A percentile compares a stretch with the other conserved stretches of the same genome.
phyloP scores from a whole-genome alignment of 345 rosid genomes.

The Clausena lansium region DNA sequence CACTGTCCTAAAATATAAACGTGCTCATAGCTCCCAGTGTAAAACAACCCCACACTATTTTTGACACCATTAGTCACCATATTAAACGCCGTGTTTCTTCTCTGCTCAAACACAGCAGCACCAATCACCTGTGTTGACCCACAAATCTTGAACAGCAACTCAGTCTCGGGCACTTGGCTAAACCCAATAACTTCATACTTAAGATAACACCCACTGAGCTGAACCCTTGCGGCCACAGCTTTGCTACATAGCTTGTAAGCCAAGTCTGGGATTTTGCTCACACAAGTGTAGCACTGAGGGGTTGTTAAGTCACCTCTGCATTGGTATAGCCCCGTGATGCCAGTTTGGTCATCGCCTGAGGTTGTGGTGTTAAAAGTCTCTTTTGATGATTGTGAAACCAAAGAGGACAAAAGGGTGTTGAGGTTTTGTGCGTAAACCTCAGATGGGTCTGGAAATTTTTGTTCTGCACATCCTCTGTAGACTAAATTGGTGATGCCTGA shows the following conservation, averaged over 20 bases:
- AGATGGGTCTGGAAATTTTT: constrained; percentile 60
- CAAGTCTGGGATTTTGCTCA: constrained; percentile 47
- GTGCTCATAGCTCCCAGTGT: constrained; percentile 52
- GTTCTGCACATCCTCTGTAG: constrained; percentile 75
- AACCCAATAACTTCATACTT: constrained; percentile 60
- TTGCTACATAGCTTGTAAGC: constrained; percentile 57
- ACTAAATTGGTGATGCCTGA: constrained; percentile 52
- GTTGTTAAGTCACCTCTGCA: constrained; percentile 83
- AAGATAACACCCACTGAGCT: constrained; percentile 65
- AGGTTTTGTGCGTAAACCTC: constrained; percentile 61
- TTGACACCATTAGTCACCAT: constrained; percentile 52
- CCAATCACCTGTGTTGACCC: constrained; percentile 43
- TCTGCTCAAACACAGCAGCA: constrained; percentile 36
- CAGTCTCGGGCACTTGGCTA: constrained; percentile 42
- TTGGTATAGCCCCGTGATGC: constrained; percentile 67
- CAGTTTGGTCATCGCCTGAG: constrained; percentile 51
- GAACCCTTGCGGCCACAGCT: constrained; percentile 62
- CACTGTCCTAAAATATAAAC: constrained; percentile 80
- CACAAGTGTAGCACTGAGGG: constrained; percentile 55
- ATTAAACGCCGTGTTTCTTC: constrained; percentile 46
- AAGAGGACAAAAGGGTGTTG: constrained; percentile 42
- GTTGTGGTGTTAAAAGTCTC: constrained; percentile 43
- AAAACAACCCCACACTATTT: constrained; percentile 33
- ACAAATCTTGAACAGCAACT: constrained; percentile 56
- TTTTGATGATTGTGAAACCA: constrained; percentile 62